Evolutionary conservation across 2,329 filamentous ascomycete species (phyloP).

Genomic region (Fusarium sambucinum): DNA sequence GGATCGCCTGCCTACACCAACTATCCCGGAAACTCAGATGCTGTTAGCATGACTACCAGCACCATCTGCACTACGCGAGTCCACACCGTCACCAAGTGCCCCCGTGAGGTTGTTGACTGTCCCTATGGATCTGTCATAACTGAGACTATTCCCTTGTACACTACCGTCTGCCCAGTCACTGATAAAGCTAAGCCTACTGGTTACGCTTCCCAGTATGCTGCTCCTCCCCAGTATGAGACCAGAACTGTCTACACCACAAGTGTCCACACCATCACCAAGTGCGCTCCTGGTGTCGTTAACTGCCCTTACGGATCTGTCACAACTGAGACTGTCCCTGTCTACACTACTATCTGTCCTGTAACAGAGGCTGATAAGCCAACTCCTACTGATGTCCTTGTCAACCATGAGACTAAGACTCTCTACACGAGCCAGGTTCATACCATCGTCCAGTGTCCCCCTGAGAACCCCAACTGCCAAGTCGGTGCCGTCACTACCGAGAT

Average conservation of each 20-base stretch:
- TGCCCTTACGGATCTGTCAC: conserved; percentile 56
- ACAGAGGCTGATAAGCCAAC: conserved; percentile 26
- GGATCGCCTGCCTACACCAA: conserved; percentile 27
- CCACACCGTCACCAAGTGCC: conserved; percentile 54
- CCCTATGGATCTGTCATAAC: conserved; percentile 53
- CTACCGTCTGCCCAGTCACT: conserved; percentile 59
- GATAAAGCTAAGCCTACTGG: conserved; percentile 36
- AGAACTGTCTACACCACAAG: conserved; percentile 65
- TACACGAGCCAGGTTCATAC: conserved; percentile 66
- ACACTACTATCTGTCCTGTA: conserved; percentile 33
- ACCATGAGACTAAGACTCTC: conserved; percentile 55
- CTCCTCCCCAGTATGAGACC: conserved; percentile 39
- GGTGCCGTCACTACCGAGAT: conserved; percentile 52
- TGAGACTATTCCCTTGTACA: conserved; percentile 57
- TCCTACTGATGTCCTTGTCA: conserved; percentile 27
- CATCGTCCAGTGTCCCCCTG: conserved; percentile 66
- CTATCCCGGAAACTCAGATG: conserved; percentile 13
- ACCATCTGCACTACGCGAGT: conserved; percentile 58
- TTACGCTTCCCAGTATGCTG: conserved; percentile 25
- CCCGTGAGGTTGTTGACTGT: conserved; percentile 26
- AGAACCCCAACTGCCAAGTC: conserved; percentile 62
- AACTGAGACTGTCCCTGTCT: conserved; percentile 47
- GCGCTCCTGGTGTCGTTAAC: conserved; percentile 63
- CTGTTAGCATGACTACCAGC: conserved; percentile 45
- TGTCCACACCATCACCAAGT: conserved; percentile 66